Base-by-base conservation (phyloP, 1,139 yeast species). In the Blastobotrys malaysiensis region DNA sequence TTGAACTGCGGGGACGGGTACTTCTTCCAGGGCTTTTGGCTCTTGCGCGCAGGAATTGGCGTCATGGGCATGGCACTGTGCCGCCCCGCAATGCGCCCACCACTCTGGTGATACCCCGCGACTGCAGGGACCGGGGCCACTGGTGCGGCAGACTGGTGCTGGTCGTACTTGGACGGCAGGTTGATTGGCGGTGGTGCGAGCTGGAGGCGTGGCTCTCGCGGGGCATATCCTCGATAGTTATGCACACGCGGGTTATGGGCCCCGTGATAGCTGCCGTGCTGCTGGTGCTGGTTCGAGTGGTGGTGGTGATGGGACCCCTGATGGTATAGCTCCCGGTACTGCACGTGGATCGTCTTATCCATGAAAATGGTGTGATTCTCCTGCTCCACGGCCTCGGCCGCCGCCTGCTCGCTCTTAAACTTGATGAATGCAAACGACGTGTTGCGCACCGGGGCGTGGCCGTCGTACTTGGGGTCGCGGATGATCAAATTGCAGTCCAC, bases 281-380 rank as follows among this genome's bases (percentile, higher is more conserved):
- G 5, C 7, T 22, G 26, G 7, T 22, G 26, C 5, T 26, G 31
- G 31, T 5, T 9, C 24, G 6, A 5, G 31, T 26, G 31, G 7
- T 31, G 39, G 5, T 31, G 39, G n/a, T 31, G 39, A 16, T 31
- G 39, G 39, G 19, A 20, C 6, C 16, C 24, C 36, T 19, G 50
- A 7, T 16, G 45, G 24, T 49, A n/a, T 19, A 81, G 70, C 67
- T 86, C 95, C 57, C 87, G 79, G 65, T 85, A 88, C 68, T 86
- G 95, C 47, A 88, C 96, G 70, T 86, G 93, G 76, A 88, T 85
- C 4, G 93, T 85, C 68, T 80, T 84, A 53, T 81, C 83, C 63
- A 81, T 73, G 63, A 88, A 81, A 69, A 84, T 79, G 1, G 95
- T 78, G 69, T 88, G 96, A 65, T 88, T 88, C 66, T 88, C 95